phyloP scores from a whole-genome alignment of 2,329 filamentous ascomycete species.

The Truncatella angustata region DNA sequence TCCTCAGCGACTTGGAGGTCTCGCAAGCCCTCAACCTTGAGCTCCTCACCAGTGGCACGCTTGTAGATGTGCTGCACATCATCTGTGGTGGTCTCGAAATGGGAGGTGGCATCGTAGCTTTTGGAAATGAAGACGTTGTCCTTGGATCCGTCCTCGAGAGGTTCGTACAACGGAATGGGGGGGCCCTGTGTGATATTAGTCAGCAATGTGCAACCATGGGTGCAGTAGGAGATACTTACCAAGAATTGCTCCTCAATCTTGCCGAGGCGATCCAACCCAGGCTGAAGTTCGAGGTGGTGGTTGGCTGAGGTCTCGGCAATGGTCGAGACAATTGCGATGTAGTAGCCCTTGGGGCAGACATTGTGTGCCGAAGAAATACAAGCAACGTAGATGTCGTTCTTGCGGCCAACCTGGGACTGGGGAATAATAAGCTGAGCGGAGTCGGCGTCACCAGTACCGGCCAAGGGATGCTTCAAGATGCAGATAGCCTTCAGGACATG shows the following conservation, averaged over 20 bases:
- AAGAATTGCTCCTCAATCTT: slow-evolving; percentile 97
- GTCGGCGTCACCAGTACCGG: slow-evolving; percentile 84
- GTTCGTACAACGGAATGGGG: slow-evolving; percentile 92
- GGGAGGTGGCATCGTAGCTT: slow-evolving; percentile 96
- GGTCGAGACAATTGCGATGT: slow-evolving; percentile 96
- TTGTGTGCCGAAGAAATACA: slow-evolving; percentile 95
- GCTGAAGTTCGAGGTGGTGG: slow-evolving; percentile 92
- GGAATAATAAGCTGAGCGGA: slow-evolving; percentile 96
- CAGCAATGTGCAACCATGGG: background rate
- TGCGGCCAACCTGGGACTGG: slow-evolving; percentile 93
- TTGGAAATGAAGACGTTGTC: slow-evolving; percentile 98
- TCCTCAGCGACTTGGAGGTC: slow-evolving; percentile 74
- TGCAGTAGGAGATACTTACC: slow-evolving; percentile 43
- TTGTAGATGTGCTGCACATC: slow-evolving; percentile 94
- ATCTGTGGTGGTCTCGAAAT: slow-evolving; percentile 91
- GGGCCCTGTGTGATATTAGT: slow-evolving; percentile 49
- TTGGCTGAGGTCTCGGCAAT: slow-evolving; percentile 90
- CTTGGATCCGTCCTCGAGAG: slow-evolving; percentile 73
- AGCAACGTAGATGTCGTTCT: slow-evolving; percentile 97
- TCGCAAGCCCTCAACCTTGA: slow-evolving; percentile 83
- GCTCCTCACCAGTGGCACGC: slow-evolving; percentile 77
- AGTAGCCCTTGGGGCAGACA: slow-evolving; percentile 98
- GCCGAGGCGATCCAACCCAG: slow-evolving; percentile 88
- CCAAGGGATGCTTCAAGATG: slow-evolving; percentile 91
- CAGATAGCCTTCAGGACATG: slow-evolving; percentile 96